phyloP scores from a whole-genome alignment of 208 protist genomes.

The Trypanosoma melophagium region DNA sequence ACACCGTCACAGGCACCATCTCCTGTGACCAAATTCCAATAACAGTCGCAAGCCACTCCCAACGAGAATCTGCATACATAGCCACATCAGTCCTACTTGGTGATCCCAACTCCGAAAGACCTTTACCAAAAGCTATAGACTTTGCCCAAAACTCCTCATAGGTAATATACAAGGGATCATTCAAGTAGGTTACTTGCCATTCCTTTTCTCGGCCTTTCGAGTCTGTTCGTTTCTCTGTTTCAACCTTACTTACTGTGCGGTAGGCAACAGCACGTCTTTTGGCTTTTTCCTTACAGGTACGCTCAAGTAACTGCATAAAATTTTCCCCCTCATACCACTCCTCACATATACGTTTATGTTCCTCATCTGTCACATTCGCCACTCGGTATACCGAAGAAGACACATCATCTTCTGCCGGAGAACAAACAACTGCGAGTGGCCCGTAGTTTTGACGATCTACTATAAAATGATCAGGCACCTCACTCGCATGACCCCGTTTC shows the following conservation, averaged over 20 bases:
- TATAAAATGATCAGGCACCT: constrained; percentile 31
- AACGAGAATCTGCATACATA: constrained; percentile 82
- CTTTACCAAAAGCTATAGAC: constrained; percentile 50
- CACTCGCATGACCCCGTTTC: constrained; percentile 28
- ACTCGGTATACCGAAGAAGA: constrained; percentile 50
- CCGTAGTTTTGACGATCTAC: constrained; percentile 37
- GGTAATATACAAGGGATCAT: constrained; percentile 27
- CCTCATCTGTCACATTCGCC: constrained; percentile 41
- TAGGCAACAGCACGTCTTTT: constrained; percentile 49
- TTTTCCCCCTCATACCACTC: constrained; percentile 47
- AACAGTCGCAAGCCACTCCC: constrained; percentile 71
- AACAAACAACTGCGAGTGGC: constrained; percentile 36
- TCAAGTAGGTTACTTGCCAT: constrained; percentile 53
- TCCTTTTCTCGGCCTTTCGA: constrained; percentile 36
- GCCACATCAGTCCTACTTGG: constrained; percentile 38
- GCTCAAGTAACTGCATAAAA: constrained; percentile 44
- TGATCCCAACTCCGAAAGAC: constrained; percentile 49
- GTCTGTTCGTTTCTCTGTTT: constrained; percentile 56
- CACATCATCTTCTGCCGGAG: constrained; percentile 39
- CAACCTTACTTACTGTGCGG: constrained; percentile 44
- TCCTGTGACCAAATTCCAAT: constrained; percentile 70
- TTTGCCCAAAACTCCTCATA: constrained; percentile 42
- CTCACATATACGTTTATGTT: constrained; percentile 38
- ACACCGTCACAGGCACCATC: constrained; percentile 69
- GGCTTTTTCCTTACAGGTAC: constrained; percentile 29